Conservation (phyloP, 2,329 filamentous ascomycete genomes). For the Davidsoniella neocaledoniae region DNA sequence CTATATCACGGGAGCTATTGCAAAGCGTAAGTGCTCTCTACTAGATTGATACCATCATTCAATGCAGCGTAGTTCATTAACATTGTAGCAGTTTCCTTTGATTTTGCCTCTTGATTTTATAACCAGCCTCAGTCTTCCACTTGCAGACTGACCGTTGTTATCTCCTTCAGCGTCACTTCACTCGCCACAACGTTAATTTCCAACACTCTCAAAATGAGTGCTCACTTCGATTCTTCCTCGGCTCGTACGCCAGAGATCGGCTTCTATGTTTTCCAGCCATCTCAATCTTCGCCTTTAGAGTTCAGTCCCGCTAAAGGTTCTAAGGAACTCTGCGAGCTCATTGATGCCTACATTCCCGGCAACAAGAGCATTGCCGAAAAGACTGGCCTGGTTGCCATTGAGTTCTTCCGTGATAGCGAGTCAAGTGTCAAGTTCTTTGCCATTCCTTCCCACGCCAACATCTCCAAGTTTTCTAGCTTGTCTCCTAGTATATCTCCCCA, state of each 20-base stretch:
- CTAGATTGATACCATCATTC: too few species aligned
- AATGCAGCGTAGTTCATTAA: too few species aligned
- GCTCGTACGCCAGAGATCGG: slow-evolving; percentile 21
- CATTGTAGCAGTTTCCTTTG: too few species aligned
- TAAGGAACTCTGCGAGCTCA: slow-evolving; percentile 42
- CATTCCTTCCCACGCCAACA: slow-evolving; percentile 25
- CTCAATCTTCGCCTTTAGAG: slow-evolving; percentile 37
- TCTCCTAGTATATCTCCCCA: slow-evolving; percentile 8
- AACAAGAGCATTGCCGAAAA: slow-evolving; percentile 38
- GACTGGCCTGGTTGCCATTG: slow-evolving; percentile 38
- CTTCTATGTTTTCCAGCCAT: slow-evolving; percentile 44
- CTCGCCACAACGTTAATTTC: background rate
- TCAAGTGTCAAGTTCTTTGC: slow-evolving; percentile 41
- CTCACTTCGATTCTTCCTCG: slow-evolving; percentile 17
- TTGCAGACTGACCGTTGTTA: background rate
- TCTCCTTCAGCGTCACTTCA: background rate
- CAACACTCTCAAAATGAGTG: background rate
- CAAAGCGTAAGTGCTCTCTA: too few species aligned
- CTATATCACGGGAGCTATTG: too few species aligned
- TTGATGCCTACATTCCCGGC: slow-evolving; percentile 40
- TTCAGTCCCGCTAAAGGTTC: slow-evolving; percentile 50
- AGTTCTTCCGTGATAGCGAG: slow-evolving; percentile 39
- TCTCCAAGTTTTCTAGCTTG: slow-evolving; percentile 6
- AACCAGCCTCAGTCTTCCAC: too few species aligned
- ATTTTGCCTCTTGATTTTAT: too few species aligned